Base-by-base conservation (phyloP, 331 rosid species). In the Dryas integrifolia region DNA sequence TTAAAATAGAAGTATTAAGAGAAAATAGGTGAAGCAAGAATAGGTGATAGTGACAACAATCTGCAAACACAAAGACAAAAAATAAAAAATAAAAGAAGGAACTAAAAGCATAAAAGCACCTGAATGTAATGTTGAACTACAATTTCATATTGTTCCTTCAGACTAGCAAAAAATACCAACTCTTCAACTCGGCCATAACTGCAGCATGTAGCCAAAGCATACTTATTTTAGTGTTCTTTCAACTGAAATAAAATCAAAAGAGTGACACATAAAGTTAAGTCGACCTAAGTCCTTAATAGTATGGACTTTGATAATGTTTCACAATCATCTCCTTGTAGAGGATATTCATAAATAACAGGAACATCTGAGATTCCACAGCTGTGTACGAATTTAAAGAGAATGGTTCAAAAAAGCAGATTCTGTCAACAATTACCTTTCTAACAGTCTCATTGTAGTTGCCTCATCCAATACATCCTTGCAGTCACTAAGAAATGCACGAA, bases 121-220 rank as follows among this genome's bases (percentile, higher is more conserved):
- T 94, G 98, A 83, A 94, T 94, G 75, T 94, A 89, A 81, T 94
- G 83, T 77, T 88, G 98, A 80, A 94, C 90, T 65, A 94, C 97
- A 80, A 91, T 91, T 82, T 94, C 98, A 76, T 86, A 83, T 72
- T 91, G 98, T 84, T 89, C 96, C 85, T 91, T 91, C 69, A 94
- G 84, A 82, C 96, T 79, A 67, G 98, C 98, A 74, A 94, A 94
- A 85, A 85, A 94, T 18, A 94, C 98, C 85, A 91, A 74, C 72
- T 94, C 98, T 82, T 94, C 98, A 68, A 88, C 96, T 70, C 96
- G 88, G 65, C 98, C 98, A 59, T 94, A 94, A 83, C 98, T 94
- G 97, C 88, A 71, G 45, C 56, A 82, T 72, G 72, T 80, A 75
- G 64, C 52, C 69, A 65, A 58, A 75, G 7, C 49, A 73, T 55